Evolutionary conservation across 2,329 filamentous ascomycete genomes (phyloP).

Genomic region (Claviceps humidiphila): DNA sequence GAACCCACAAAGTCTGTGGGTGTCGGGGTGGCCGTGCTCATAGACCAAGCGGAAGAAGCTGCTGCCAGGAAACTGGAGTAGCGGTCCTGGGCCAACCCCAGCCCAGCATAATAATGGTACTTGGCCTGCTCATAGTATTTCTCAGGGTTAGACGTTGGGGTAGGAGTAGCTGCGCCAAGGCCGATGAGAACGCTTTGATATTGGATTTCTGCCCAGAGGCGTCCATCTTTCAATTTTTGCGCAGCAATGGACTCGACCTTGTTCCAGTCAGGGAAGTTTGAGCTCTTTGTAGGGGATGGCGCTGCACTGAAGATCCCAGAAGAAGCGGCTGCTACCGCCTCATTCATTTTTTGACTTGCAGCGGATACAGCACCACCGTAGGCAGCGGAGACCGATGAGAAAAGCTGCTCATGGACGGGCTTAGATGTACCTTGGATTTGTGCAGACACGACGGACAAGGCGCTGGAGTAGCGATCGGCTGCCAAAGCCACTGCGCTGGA

Average conservation of each 20-base stretch:
- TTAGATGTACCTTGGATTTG: conserved; percentile 57
- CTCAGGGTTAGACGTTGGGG: conserved; percentile 34
- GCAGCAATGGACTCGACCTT: conserved; percentile 52
- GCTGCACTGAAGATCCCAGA: conserved; percentile 35
- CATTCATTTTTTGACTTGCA: conserved; percentile 45
- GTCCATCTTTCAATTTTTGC: conserved; percentile 55
- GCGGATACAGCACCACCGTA: conserved; percentile 53
- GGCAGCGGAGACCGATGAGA: conserved; percentile 53
- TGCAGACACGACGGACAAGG: conserved; percentile 52
- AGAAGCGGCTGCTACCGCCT: conserved; percentile 40
- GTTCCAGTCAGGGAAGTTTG: conserved; percentile 33
- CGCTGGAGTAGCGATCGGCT: conserved; percentile 54
- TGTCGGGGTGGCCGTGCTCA: conserved; percentile 40
- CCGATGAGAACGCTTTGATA: conserved; percentile 56
- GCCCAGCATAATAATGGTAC: conserved; percentile 60
- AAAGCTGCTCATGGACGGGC: conserved; percentile 55
- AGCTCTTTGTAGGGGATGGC: conserved; percentile 27
- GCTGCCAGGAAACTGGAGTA: conserved; percentile 64
- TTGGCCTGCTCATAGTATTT: conserved; percentile 49
- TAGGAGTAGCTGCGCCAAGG: conserved; percentile 44
- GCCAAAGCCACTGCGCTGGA: conserved; percentile 51
- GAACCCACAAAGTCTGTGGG: conserved; percentile 38
- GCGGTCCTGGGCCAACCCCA: conserved; percentile 65
- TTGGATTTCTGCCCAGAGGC: conserved; percentile 56
- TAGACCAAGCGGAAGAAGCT: conserved; percentile 56